A percentile compares a stretch with the other conserved stretches of the same genome.
Conservation (phyloP, 345 rosid species). For the Nephelium lappaceum region DNA sequence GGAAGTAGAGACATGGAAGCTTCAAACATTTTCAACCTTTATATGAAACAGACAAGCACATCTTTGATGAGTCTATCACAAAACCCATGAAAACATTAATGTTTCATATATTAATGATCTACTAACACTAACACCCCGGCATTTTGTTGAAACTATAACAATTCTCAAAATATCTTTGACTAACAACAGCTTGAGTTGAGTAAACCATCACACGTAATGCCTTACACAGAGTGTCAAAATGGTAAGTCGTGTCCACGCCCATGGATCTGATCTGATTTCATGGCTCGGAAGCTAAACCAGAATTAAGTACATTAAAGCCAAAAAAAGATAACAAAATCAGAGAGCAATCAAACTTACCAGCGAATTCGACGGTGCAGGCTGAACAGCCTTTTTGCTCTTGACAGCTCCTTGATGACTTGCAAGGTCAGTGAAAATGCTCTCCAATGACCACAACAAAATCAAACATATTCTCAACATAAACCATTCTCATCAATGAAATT, state of each 20-base stretch:
- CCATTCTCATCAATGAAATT: neutral
- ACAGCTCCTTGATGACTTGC: constrained; percentile 39
- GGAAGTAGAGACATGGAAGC: neutral
- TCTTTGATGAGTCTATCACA: constrained; percentile 12
- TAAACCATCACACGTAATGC: no score
- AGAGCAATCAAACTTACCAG: constrained; percentile 38
- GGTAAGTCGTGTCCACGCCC: no score
- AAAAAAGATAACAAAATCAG: neutral
- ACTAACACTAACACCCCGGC: constrained; percentile 34
- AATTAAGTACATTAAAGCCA: neutral
- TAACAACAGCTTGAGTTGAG: no score
- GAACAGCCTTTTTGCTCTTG: constrained; percentile 59
- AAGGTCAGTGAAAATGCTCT: constrained; percentile 49
- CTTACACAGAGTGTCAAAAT: constrained; percentile 13
- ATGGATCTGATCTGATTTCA: no score
- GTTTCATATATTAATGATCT: neutral
- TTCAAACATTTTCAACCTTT: neutral
- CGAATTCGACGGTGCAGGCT: constrained; percentile 53
- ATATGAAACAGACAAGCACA: neutral
- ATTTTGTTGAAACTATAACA: neutral
- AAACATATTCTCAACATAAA: constrained; percentile 23
- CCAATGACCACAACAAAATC: constrained; percentile 61
- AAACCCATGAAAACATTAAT: no score
- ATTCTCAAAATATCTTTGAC: no score
- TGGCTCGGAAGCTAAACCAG: neutral